Base-by-base conservation (phyloP, 1,139 yeast species). In the Waltiozyma sp. region DNA sequence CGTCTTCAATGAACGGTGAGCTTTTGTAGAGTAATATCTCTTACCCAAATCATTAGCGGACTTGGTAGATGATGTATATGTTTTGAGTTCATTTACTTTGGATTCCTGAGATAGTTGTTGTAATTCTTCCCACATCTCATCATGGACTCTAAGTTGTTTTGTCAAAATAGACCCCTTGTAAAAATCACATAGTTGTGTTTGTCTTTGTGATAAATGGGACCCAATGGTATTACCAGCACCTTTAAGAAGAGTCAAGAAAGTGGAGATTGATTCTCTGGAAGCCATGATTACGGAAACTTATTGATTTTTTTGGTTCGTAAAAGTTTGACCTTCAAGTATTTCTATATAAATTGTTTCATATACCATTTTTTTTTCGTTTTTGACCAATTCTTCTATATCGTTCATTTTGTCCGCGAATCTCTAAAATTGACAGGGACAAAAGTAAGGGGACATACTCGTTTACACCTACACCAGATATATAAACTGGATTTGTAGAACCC, bases 61-160 rank as follows among this genome's bases (percentile, higher is more conserved):
- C 10, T 26, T 26, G 14, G 31, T 18, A 24, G 37, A 18, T 38
- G 28, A 40, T 23, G 16, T 31, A 15, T 4, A 19, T 9, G 28
- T n/a, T 13, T 18, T 11, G n/a, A 39, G 2, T 14, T 43, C 45
- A 4, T 5, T 6, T 3, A 19, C 18, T 41, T 53, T 51, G 8
- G 47, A 16, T 21, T 44, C 44, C 4, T 37, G 40, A 3, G 53
- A 44, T 21, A 40, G 47, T 10, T 33, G 19, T 4, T 47, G 42
- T 16, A 55, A 43, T 19, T 53, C 57, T 2, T 40, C 40, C 43
- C 43, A 55, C 58, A 55, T 55, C 39, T 54, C 57, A 43, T 55
- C 54, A 40, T 54, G 50, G 8, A 50, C 47, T 37, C 58, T 40
- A 11, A 49, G 41, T 6, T 46, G 41, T 40, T 49, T 53, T 2